Percentiles rank a stretch among this genome's conserved stretches.
These are phyloP conservation scores for Suillus brevipes DNA, from an alignment of 768 basidiomycete genomes.

Conservation along the genomic window DNA sequence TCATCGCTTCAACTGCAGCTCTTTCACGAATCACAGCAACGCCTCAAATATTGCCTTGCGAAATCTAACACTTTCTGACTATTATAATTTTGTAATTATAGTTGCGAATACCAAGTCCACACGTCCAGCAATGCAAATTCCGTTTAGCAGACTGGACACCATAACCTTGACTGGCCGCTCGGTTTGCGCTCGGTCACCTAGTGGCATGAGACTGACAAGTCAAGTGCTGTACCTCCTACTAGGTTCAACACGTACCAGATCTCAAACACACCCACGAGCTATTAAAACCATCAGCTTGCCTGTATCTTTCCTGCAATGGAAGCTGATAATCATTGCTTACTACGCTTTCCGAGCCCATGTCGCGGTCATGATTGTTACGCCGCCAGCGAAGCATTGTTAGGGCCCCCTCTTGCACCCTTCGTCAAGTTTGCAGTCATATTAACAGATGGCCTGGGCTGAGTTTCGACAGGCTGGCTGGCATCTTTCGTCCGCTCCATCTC, in stretches of 20 bases:
- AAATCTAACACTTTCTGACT: neutral
- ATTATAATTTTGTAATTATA: neutral
- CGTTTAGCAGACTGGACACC: neutral
- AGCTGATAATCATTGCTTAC: neutral
- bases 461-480: slow-evolving; percentile 13
- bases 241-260: neutral
- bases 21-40: no score
- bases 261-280: neutral
- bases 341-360: neutral
- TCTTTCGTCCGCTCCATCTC: slow-evolving; percentile 22
- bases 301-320: neutral
- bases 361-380: neutral
- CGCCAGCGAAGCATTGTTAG: neutral
- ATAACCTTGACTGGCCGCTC: neutral
- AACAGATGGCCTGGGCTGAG: slow-evolving; percentile 20
- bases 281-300: neutral
- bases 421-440: neutral
- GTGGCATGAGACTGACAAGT: neutral
- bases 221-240: neutral
- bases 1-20: no score
- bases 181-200: no score
- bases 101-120: neutral
- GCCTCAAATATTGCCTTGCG: neutral
- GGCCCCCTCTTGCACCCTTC: neutral
- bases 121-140: neutral